Percentiles rank a stretch among this genome's conserved stretches.
phyloP scores from a whole-genome alignment of 2,329 filamentous ascomycete genomes.

The Penicillium sp. region DNA sequence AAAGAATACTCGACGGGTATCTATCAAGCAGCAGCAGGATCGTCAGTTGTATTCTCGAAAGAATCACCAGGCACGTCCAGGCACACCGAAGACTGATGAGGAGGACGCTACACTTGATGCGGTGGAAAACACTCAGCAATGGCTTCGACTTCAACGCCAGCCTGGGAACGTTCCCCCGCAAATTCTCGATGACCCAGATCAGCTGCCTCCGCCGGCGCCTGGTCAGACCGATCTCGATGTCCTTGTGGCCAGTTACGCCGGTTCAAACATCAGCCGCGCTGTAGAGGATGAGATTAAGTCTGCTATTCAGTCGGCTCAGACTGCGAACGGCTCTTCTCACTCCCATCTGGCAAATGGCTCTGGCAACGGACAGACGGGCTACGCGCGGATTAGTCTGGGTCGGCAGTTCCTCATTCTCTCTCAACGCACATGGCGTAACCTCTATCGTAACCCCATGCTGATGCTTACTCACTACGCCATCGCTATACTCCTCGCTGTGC shows the following conservation, averaged over 20 bases:
- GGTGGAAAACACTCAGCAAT: slow-evolving; percentile 49
- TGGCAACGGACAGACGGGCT: slow-evolving; percentile 62
- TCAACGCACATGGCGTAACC: slow-evolving; percentile 87
- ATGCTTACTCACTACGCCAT: slow-evolving; percentile 99
- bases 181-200: slow-evolving; percentile 62
- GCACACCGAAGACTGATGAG: slow-evolving; percentile 59
- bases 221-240: slow-evolving; percentile 73
- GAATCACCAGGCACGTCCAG: slow-evolving; percentile 46
- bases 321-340: slow-evolving; percentile 61
- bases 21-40: slow-evolving; percentile 79
- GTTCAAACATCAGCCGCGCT: slow-evolving; percentile 68
- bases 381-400: slow-evolving; percentile 70
- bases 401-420: slow-evolving; percentile 88
- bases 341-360: slow-evolving; percentile 43
- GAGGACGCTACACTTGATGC: slow-evolving; percentile 52
- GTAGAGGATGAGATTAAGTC: slow-evolving; percentile 73
- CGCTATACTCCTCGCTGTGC: slow-evolving; percentile 85
- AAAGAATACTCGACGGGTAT: slow-evolving; percentile 66
- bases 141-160: slow-evolving; percentile 55
- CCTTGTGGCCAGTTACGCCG: slow-evolving; percentile 67
- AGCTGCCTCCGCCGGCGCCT: slow-evolving; percentile 53
- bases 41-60: slow-evolving; percentile 82
- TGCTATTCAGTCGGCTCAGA: slow-evolving; percentile 58
- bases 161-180: slow-evolving; percentile 52
- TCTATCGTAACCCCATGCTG: slow-evolving; percentile 94